Evolutionary conservation across 305 asterid genomes (phyloP).

Genomic region (Fraxinus floribunda): DNA sequence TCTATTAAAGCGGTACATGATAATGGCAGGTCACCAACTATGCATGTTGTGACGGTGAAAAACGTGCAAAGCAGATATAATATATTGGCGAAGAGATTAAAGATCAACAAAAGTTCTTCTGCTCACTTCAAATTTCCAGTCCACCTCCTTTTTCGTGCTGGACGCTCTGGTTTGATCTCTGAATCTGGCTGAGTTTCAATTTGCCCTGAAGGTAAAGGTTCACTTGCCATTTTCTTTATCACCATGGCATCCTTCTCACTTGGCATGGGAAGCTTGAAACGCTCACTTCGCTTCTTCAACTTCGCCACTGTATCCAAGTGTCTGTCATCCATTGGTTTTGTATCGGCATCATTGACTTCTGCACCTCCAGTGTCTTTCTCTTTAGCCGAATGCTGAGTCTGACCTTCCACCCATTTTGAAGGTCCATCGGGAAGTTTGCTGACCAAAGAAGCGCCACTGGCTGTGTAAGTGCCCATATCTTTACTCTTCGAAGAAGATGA

Average conservation of each 20-base stretch:
- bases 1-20: constrained; percentile 15
- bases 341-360: constrained; percentile 36
- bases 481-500: constrained; percentile 43
- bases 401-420: constrained; percentile 42
- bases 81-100: constrained; percentile 7
- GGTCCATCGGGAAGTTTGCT: constrained; percentile 40
- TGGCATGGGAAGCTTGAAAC: constrained; percentile 86
- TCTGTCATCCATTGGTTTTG: constrained; percentile 47
- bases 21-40: constrained; percentile 3
- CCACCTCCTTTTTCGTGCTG: constrained; percentile 94
- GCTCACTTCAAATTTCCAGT: constrained; percentile 45
- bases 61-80: neutral
- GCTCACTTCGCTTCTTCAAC: constrained; percentile 89
- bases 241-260: constrained; percentile 55
- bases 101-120: neutral
- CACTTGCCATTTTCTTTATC: constrained; percentile 53
- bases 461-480: constrained; percentile 35
- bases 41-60: neutral
- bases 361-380: constrained; percentile 38
- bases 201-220: constrained; percentile 46
- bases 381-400: constrained; percentile 35
- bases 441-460: constrained; percentile 32
- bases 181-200: constrained; percentile 48
- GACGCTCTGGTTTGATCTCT: constrained; percentile 84
- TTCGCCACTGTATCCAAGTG: constrained; percentile 90